These are phyloP conservation scores for Diaporthe sp. DNA, from an alignment of 2,329 filamentous ascomycete genomes.

Conservation along the genomic window DNA sequence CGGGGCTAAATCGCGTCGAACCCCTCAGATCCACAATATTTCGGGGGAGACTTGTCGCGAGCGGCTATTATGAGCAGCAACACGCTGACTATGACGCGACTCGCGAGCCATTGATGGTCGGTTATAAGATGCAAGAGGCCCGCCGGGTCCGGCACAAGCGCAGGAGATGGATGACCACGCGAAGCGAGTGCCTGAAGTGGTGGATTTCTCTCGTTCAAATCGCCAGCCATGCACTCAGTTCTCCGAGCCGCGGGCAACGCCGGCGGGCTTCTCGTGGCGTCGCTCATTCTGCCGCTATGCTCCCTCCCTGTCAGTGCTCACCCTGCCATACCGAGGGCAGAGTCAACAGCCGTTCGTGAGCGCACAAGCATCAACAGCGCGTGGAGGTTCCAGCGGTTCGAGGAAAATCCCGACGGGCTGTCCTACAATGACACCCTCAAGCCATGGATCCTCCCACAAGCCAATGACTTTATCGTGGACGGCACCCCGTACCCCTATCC, in stretches of 20 bases:
- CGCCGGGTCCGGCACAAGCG: neutral
- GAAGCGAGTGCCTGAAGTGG: constrained; percentile 5
- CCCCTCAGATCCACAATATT: constrained; percentile 25
- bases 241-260: neutral
- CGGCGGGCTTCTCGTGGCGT: constrained; percentile 17
- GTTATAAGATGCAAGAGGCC: neutral
- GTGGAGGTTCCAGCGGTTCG: constrained; percentile 26
- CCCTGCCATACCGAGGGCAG: constrained; percentile 5
- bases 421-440: constrained; percentile 22
- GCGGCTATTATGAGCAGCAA: constrained; percentile 2
- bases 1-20: neutral
- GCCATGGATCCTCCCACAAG: constrained; percentile 31
- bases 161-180: neutral
- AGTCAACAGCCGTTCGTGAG: constrained; percentile 24
- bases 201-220: neutral
- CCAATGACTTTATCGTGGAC: constrained; percentile 26
- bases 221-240: constrained; percentile 17
- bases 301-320: constrained; percentile 5
- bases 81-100: neutral
- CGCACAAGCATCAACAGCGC: constrained; percentile 28
- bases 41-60: constrained; percentile 32
- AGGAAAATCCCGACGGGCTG: constrained; percentile 14
- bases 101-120: neutral
- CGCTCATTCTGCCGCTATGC: constrained; percentile 1
- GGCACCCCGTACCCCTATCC: constrained; percentile 7